These are phyloP conservation scores for Coemansia sp. DNA, from an alignment of 192 early-diverging fungal species.

Conservation along the genomic window DNA sequence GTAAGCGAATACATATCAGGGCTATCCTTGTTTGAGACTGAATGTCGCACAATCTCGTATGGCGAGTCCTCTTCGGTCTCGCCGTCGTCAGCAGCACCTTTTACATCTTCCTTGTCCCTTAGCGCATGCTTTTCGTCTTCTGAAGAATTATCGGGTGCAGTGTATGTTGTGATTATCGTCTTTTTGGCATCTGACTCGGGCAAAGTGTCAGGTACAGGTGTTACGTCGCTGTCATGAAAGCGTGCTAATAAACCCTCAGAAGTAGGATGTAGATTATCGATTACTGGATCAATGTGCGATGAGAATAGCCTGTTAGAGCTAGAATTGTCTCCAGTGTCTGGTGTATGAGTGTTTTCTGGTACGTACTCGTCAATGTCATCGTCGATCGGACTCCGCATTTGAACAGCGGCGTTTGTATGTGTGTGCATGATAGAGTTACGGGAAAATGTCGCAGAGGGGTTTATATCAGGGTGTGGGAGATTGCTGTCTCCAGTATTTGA, in stretches of 20 bases:
- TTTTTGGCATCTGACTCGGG: background rate
- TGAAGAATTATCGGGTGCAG: background rate
- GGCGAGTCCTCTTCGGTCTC: slow-evolving; percentile 51
- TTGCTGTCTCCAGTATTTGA: background rate
- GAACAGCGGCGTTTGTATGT: background rate
- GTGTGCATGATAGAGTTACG: background rate
- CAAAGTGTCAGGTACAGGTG: background rate
- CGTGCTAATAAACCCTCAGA: background rate
- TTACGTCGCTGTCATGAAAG: slow-evolving; percentile 26
- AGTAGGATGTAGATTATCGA: background rate
- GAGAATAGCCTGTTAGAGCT: background rate
- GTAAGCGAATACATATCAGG: slow-evolving; percentile 65
- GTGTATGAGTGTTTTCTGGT: background rate
- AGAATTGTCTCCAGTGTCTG: background rate
- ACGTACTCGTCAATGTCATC: background rate
- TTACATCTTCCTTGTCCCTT: slow-evolving; percentile 18
- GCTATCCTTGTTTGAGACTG: slow-evolving; percentile 67
- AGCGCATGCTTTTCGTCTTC: background rate
- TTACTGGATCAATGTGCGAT: background rate
- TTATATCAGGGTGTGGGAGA: background rate
- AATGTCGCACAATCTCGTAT: slow-evolving; percentile 65
- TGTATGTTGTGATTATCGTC: background rate
- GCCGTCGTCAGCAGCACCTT: slow-evolving; percentile 19
- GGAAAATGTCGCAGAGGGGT: background rate
- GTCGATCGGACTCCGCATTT: background rate